Percentiles rank a stretch among this genome's conserved stretches.
These are phyloP conservation scores for Aspergillus asperescens DNA, from an alignment of 495 filamentous ascomycete species.

Conservation along the genomic window DNA sequence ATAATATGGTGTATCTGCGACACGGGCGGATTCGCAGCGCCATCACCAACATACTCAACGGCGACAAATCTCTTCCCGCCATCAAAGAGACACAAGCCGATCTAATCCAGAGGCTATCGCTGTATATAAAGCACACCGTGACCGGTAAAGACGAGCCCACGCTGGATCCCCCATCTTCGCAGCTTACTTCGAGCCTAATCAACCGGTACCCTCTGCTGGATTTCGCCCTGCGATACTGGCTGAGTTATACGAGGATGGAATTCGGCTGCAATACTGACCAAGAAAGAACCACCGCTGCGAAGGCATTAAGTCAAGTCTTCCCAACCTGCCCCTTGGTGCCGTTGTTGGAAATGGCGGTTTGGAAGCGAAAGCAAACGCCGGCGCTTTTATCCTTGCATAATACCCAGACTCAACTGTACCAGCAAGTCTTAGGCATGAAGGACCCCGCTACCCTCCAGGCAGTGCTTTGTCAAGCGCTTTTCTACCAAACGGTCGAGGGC, in stretches of 20 bases:
- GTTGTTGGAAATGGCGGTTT: constrained; percentile 29
- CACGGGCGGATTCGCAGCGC: constrained; percentile 30
- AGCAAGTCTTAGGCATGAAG: constrained; percentile 24
- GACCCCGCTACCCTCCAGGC: constrained; percentile 21
- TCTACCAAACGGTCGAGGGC: constrained; percentile 15
- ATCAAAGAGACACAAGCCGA: constrained; percentile 33
- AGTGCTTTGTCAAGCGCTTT: constrained; percentile 16
- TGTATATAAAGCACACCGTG: constrained; percentile 28
- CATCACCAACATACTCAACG: constrained; percentile 26
- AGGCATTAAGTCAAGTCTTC: constrained; percentile 28
- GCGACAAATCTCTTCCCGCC: constrained; percentile 24
- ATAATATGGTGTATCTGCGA: constrained; percentile 31
- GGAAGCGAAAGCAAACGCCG: constrained; percentile 28
- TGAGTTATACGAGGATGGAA: constrained; percentile 25
- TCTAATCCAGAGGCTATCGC: constrained; percentile 25
- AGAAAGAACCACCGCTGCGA: constrained; percentile 20
- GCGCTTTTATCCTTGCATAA: constrained; percentile 23
- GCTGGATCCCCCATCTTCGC: constrained; percentile 21
- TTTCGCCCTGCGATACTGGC: constrained; percentile 36
- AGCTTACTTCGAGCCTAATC: constrained; percentile 17
- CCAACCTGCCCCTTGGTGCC: constrained; percentile 25
- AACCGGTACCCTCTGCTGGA: constrained; percentile 30
- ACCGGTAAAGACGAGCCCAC: constrained; percentile 29
- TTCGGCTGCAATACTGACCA: constrained; percentile 24
- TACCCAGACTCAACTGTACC: constrained; percentile 25